Conservation (phyloP, 2,329 filamentous ascomycete genomes). For the Chaetothyriales sp. region DNA sequence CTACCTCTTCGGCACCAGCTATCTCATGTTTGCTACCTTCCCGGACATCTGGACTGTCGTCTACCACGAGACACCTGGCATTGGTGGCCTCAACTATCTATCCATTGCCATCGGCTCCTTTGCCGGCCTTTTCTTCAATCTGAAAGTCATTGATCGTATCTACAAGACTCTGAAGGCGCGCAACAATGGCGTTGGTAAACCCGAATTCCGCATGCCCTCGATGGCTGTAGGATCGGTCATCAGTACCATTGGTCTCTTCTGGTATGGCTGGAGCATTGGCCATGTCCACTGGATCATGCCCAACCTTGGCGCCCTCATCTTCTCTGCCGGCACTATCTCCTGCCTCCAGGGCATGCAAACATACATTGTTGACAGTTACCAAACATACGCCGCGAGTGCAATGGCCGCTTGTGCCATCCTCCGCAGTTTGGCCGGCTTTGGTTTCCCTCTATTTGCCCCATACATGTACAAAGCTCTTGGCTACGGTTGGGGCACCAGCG, state of each 20-base stretch:
- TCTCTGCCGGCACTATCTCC: slow-evolving; percentile 33
- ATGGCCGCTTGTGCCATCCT: slow-evolving; percentile 24
- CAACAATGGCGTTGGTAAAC: slow-evolving; percentile 14
- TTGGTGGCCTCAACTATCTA: slow-evolving; percentile 42
- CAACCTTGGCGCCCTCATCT: slow-evolving; percentile 37
- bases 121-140: slow-evolving; percentile 17
- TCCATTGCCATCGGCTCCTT: slow-evolving; percentile 42
- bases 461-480: slow-evolving; percentile 5
- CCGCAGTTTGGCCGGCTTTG: slow-evolving; percentile 24
- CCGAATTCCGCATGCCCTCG: slow-evolving; percentile 41
- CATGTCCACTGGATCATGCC: slow-evolving; percentile 40
- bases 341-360: slow-evolving; percentile 33
- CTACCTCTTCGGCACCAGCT: slow-evolving; percentile 29
- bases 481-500: slow-evolving; percentile 7
- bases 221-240: slow-evolving; percentile 34
- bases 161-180: slow-evolving; percentile 15
- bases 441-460: slow-evolving; percentile 10
- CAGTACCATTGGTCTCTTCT: slow-evolving; percentile 21
- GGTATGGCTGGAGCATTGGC: slow-evolving; percentile 20
- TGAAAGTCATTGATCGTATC: slow-evolving; percentile 24
- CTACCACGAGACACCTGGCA: slow-evolving; percentile 36
- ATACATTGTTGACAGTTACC: slow-evolving; percentile 29
- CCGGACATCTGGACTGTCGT: slow-evolving; percentile 34
- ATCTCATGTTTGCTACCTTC: slow-evolving; percentile 43
- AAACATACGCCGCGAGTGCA: slow-evolving; percentile 27